Conservation (phyloP, 2,329 filamentous ascomycete species). For the Penicillium sclerotigenum region DNA sequence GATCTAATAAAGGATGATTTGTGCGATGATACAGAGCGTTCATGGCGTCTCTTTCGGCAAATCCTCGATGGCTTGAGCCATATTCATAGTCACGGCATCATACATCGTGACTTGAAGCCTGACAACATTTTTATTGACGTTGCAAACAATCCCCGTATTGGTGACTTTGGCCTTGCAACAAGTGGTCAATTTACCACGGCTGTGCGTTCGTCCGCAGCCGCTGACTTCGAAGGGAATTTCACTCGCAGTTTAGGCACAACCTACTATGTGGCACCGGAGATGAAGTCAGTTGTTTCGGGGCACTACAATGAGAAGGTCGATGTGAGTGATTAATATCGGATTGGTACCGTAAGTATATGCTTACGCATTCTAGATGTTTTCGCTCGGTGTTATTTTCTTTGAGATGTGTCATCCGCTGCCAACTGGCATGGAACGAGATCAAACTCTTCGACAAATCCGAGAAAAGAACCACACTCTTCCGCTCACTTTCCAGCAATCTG, state of each 20-base stretch:
- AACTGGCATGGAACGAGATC: slow-evolving; percentile 62
- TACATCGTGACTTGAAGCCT: slow-evolving; percentile 93
- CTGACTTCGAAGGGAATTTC: slow-evolving; percentile 40
- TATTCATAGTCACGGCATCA: slow-evolving; percentile 86
- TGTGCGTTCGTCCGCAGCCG: slow-evolving; percentile 36
- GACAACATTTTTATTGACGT: slow-evolving; percentile 97
- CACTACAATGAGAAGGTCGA: slow-evolving; percentile 93
- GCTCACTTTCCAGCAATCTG: slow-evolving; percentile 65
- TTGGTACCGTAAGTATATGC: not conserved
- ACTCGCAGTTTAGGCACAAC: slow-evolving; percentile 68
- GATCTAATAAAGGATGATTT: slow-evolving; percentile 79
- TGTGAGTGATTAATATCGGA: slow-evolving; percentile 47
- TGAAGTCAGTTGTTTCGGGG: slow-evolving; percentile 69
- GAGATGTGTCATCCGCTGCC: slow-evolving; percentile 77
- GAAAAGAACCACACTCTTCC: slow-evolving; percentile 68
- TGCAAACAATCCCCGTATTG: slow-evolving; percentile 87
- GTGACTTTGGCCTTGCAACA: slow-evolving; percentile 92
- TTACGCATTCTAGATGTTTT: slow-evolving; percentile 69
- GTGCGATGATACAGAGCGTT: slow-evolving; percentile 69
- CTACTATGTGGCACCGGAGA: slow-evolving; percentile 89
- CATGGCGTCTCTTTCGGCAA: slow-evolving; percentile 88
- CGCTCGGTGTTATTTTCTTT: slow-evolving; percentile 94
- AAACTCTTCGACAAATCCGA: slow-evolving; percentile 66
- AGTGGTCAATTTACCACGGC: slow-evolving; percentile 63
- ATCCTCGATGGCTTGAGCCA: slow-evolving; percentile 85